These are phyloP conservation scores for Toxicodendron radicans DNA, from an alignment of 345 rosid genomes.

Conservation along the genomic window DNA sequence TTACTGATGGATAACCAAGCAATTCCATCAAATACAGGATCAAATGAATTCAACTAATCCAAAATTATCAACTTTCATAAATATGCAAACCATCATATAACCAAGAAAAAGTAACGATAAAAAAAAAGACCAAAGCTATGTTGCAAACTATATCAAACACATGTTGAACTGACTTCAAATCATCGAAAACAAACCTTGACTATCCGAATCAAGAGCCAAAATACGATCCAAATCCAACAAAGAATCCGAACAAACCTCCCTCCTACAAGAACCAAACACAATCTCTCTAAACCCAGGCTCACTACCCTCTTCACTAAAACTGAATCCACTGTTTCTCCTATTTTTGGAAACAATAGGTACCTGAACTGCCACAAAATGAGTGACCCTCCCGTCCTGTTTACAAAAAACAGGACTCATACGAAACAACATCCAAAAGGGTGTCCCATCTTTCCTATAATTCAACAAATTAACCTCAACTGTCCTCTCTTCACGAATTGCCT, in stretches of 20 bases:
- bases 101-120: neutral
- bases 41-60: neutral
- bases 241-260: constrained; percentile 67
- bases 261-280: constrained; percentile 74
- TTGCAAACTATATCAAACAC: neutral
- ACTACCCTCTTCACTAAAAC: constrained; percentile 41
- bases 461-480: constrained; percentile 52
- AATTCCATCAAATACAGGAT: constrained; percentile 2
- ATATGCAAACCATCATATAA: neutral
- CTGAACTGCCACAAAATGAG: constrained; percentile 84
- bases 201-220: constrained; percentile 42
- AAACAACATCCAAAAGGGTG: constrained; percentile 92
- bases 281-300: constrained; percentile 35
- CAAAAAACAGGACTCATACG: constrained; percentile 70
- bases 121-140: neutral
- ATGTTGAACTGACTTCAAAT: neutral
- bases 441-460: constrained; percentile 87
- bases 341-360: constrained; percentile 51
- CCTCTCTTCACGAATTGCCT: constrained; percentile 81
- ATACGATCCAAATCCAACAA: constrained; percentile 40
- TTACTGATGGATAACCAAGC: neutral
- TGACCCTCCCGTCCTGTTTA: constrained; percentile 56
- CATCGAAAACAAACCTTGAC: constrained; percentile 38
- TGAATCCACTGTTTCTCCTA: constrained; percentile 32
- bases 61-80: neutral